A percentile compares a stretch with the other conserved stretches of the same genome.
Evolutionary conservation across 148 eudicot genomes (phyloP).

Genomic region (Silene latifolia): DNA sequence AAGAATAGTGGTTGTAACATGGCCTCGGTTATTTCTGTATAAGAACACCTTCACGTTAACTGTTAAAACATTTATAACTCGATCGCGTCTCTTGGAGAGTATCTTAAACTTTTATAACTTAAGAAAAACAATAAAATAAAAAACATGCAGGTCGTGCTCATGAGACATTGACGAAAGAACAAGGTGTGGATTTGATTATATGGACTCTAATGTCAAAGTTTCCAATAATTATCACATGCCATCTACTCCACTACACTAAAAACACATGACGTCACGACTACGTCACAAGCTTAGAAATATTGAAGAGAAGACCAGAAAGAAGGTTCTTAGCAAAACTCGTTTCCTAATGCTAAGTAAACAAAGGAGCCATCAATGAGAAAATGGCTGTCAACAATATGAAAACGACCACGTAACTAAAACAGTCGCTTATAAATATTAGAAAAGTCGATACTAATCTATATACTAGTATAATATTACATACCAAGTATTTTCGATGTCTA

Average conservation of each 20-base stretch:
- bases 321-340: no score
- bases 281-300: not conserved
- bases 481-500: not conserved
- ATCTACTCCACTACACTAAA: conserved; percentile 1
- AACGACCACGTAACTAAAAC: no score
- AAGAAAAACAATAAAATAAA: not conserved
- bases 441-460: not conserved
- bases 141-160: not conserved
- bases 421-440: not conserved
- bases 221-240: not conserved
- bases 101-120: no score
- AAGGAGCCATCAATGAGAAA: no score
- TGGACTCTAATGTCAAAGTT: not conserved
- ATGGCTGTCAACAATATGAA: no score
- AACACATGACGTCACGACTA: not conserved
- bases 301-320: no score
- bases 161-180: not conserved
- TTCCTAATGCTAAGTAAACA: no score
- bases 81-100: no score
- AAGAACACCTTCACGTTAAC: no score
- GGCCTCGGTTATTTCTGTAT: no score
- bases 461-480: not conserved
- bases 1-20: no score
- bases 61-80: no score
- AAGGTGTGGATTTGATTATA: not conserved